Percentiles rank a stretch among this genome's conserved stretches.
Conservation (phyloP, 805 yeast species). For the Monosporozyma siamensis region DNA sequence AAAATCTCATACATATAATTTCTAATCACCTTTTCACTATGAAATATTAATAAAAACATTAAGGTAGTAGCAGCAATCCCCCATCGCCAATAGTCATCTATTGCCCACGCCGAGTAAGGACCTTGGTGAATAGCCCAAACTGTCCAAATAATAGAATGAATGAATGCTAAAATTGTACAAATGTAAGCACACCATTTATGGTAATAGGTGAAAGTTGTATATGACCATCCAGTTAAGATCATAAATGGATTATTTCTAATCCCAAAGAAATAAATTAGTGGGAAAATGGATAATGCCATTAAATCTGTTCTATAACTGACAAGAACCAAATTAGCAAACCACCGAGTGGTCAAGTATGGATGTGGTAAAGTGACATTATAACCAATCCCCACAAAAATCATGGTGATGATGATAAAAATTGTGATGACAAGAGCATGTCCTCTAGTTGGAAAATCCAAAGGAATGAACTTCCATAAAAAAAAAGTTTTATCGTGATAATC, state of each 20-base stretch:
- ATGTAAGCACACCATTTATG: constrained; percentile 62
- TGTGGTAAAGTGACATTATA: constrained; percentile 33
- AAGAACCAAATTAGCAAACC: constrained; percentile 28
- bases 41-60: constrained; percentile 37
- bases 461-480: constrained; percentile 16
- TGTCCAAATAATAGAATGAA: constrained; percentile 54
- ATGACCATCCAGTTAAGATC: constrained; percentile 51
- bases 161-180: constrained; percentile 38
- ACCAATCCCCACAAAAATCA: constrained; percentile 31
- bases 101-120: constrained; percentile 32
- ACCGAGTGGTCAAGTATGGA: constrained; percentile 29
- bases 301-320: constrained; percentile 49
- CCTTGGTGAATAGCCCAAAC: constrained; percentile 35
- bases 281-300: constrained; percentile 44
- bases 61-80: constrained; percentile 40
- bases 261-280: constrained; percentile 53
- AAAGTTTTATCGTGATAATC: constrained; percentile 17
- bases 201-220: constrained; percentile 47
- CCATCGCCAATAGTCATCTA: constrained; percentile 40
- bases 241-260: constrained; percentile 65
- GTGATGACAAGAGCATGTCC: constrained; percentile 26
- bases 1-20: constrained; percentile 50
- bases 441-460: constrained; percentile 27
- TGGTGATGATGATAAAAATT: constrained; percentile 25
- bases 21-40: constrained; percentile 45